Base-by-base conservation (phyloP, 352 stramenopile genomes). In the Phytophthora tentaculata region DNA sequence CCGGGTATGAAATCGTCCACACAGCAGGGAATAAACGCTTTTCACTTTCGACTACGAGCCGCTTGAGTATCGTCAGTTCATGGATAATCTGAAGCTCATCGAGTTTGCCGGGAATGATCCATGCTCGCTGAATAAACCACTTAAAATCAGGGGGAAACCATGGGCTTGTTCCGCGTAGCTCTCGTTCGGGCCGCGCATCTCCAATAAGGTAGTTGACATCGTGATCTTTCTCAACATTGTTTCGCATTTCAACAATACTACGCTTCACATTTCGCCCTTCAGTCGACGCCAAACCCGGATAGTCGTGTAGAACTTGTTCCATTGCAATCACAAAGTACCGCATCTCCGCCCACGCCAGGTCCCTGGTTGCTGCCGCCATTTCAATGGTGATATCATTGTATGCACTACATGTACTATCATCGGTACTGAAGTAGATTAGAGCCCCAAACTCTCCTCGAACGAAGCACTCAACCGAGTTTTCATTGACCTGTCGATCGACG, bases 371-470 rank as follows among this genome's bases (percentile, higher is more conserved):
- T 39, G 32, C 32, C 10, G 10, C 32, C 32, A 39, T 9, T 39
- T 39, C 32, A 14, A 39, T 39, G 32, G 2, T 14, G 10, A 73
- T 65, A 17, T 61, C 39, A 35, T 73, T 60, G 9, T 19, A 49
- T 2, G 9, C n/a, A 2, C 13, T 23, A 10, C 4, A 20, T 28
- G 32, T 13, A 20, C 35, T 1, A 1, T 20, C 2, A 47, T 9
- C n/a, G n/a, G n/a, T n/a, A n/a, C n/a, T n/a, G 29, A 73, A 56
- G 24, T 43, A 17, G 20, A 64, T 73, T 2, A n/a, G 35, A 10
- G 39, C 45, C 14, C 5, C 22, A 47, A 69, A 69, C 22, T 69
- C 48, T 0, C 60, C 60, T 2, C 2, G 28, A 61, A 51, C 39
- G 20, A 44, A 57, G 22, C 19, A 41, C 28, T 61, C 53, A 14